Evolutionary conservation across 2,329 filamentous ascomycete genomes (phyloP).

Genomic region (Fusarium udum): DNA sequence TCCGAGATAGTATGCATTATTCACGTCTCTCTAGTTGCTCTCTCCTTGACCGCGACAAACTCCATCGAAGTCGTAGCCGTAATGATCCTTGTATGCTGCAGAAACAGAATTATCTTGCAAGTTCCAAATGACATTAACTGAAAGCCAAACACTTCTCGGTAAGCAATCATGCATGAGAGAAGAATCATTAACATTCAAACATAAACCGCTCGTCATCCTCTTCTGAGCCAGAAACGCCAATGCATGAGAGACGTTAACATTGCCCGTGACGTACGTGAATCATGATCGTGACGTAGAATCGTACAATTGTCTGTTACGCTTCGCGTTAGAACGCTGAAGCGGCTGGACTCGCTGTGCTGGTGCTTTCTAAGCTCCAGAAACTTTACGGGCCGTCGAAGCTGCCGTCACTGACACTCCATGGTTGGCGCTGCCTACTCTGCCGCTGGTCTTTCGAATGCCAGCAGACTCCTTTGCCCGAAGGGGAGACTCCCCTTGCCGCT

Average conservation of each 20-base stretch:
- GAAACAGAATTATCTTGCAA: slow-evolving; percentile 16
- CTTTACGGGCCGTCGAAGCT: slow-evolving; percentile 61
- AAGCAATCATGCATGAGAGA: slow-evolving; percentile 33
- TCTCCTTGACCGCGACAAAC: slow-evolving; percentile 24
- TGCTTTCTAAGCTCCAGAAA: slow-evolving; percentile 56
- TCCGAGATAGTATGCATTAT: slow-evolving; percentile 14
- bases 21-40: slow-evolving; percentile 7
- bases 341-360: slow-evolving; percentile 32
- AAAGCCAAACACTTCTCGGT: slow-evolving; percentile 15
- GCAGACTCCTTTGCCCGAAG: slow-evolving; percentile 61
- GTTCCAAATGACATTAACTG: slow-evolving; percentile 25
- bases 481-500: slow-evolving; percentile 61
- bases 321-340: slow-evolving; percentile 26
- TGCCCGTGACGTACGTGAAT: slow-evolving; percentile 52
- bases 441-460: slow-evolving; percentile 72
- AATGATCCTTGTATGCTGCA: slow-evolving; percentile 21
- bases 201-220: slow-evolving; percentile 36
- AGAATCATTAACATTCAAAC: slow-evolving; percentile 37
- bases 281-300: slow-evolving; percentile 55
- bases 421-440: slow-evolving; percentile 69
- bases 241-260: slow-evolving; percentile 55
- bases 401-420: slow-evolving; percentile 53
- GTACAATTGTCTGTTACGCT: slow-evolving; percentile 34
- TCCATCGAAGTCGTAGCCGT: slow-evolving; percentile 20
- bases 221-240: slow-evolving; percentile 52